These are phyloP conservation scores for Hypoxylon trugodes DNA, from an alignment of 495 filamentous ascomycete genomes.

Conservation along the genomic window DNA sequence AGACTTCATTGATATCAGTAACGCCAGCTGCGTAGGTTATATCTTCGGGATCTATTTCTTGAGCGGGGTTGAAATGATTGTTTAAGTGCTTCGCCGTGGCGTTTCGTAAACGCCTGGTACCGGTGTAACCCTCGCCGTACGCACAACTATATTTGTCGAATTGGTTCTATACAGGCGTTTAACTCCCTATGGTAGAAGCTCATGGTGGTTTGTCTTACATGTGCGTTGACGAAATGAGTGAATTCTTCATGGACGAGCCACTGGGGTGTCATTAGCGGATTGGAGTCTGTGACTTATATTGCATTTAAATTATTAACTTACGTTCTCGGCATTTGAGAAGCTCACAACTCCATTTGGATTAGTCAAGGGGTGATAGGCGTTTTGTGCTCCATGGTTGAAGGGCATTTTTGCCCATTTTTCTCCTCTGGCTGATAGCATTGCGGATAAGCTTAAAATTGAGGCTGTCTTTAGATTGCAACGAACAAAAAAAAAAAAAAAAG, in stretches of 20 bases:
- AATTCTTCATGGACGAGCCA: conserved; percentile 32
- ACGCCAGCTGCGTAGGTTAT: conserved; percentile 59
- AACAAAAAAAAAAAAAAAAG: too few species aligned
- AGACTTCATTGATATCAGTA: conserved; percentile 55
- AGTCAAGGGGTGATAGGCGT: conserved; percentile 27
- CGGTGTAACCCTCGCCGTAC: conserved; percentile 40
- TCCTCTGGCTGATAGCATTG: conserved; percentile 31
- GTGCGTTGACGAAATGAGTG: conserved; percentile 31
- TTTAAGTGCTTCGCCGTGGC: conserved; percentile 60
- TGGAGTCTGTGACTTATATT: not conserved
- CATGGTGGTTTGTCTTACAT: conserved; percentile 3
- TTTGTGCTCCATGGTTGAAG: conserved; percentile 28
- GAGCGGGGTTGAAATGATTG: conserved; percentile 50
- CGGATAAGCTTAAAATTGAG: not conserved
- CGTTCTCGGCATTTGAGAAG: conserved; percentile 40
- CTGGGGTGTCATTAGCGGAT: conserved; percentile 7
- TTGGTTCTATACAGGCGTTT: conserved; percentile 19
- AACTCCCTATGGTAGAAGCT: not conserved
- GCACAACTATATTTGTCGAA: conserved; percentile 24
- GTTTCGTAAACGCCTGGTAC: conserved; percentile 43
- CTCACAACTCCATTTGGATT: conserved; percentile 37
- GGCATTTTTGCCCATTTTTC: conserved; percentile 25
- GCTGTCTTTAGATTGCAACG: not conserved
- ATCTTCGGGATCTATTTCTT: conserved; percentile 49
- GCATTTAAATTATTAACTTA: not conserved